These are phyloP conservation scores for Lepidium africanum DNA, from an alignment of 345 rosid genomes.

Conservation along the genomic window DNA sequence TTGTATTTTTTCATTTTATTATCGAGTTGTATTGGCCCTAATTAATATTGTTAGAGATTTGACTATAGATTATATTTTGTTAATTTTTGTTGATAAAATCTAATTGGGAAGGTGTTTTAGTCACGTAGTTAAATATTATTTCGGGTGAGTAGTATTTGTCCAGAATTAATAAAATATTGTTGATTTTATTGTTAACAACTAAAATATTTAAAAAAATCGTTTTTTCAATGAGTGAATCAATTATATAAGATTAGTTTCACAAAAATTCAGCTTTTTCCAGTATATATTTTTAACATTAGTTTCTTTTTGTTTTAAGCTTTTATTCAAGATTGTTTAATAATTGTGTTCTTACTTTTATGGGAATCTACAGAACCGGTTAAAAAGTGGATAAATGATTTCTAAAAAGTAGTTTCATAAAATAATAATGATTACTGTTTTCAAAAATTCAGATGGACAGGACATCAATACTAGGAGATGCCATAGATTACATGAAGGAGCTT, in stretches of 20 bases:
- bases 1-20: too few species aligned
- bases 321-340: constrained; percentile 11
- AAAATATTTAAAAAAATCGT: too few species aligned
- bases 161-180: too few species aligned
- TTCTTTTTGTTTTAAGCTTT: constrained; percentile 14
- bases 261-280: constrained; percentile 3
- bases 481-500: constrained; percentile 71
- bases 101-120: too few species aligned
- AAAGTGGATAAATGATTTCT: constrained; percentile 12
- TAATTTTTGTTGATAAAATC: too few species aligned
- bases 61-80: too few species aligned
- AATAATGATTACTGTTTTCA: not conserved
- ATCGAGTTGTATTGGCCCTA: too few species aligned
- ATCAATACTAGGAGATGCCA: constrained; percentile 62
- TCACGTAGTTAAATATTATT: too few species aligned
- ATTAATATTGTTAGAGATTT: too few species aligned
- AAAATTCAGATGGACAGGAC: constrained; percentile 60
- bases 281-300: constrained; percentile 1
- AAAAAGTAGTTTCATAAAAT: not conserved
- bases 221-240: not conserved
- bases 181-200: too few species aligned
- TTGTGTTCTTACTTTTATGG: constrained; percentile 16
- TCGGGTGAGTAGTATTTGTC: too few species aligned
- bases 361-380: constrained; percentile 21
- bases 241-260: not conserved